phyloP scores from a whole-genome alignment of 108 stramenopile genomes.

The Cyclotella atomus region DNA sequence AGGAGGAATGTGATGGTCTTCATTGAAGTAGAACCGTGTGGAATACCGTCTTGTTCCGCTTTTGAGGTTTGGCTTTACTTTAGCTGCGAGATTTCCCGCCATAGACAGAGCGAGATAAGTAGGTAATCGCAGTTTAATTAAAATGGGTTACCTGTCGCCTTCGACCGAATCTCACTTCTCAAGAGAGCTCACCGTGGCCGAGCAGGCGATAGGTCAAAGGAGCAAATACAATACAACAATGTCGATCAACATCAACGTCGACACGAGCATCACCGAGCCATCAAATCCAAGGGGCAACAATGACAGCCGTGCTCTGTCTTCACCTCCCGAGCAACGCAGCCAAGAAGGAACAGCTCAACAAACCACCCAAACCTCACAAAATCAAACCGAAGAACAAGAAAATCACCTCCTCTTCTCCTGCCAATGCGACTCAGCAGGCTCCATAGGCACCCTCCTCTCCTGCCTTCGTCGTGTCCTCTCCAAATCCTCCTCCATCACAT shows the following conservation, averaged over 20 bases:
- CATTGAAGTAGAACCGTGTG: too few species aligned
- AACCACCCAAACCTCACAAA: not conserved
- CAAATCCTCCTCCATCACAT: not conserved
- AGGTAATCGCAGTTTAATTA: too few species aligned
- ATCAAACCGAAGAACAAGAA: constrained; percentile 15
- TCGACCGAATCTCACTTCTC: too few species aligned
- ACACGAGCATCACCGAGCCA: not conserved
- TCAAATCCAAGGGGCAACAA: not conserved
- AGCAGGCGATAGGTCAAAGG: too few species aligned
- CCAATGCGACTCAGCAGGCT: constrained; percentile 61
- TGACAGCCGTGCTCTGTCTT: not conserved
- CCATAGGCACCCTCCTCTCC: constrained; percentile 58
- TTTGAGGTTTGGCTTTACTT: too few species aligned
- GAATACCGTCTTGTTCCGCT: too few species aligned
- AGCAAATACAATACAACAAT: not conserved
- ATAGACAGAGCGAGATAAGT: too few species aligned
- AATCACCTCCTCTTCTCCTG: constrained; percentile 53
- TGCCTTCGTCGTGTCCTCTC: constrained; percentile 57
- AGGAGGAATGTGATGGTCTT: not conserved
- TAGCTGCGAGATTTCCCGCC: too few species aligned
- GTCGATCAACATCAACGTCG: not conserved
- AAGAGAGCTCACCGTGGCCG: too few species aligned
- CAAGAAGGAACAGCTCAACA: not conserved
- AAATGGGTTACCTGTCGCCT: too few species aligned
- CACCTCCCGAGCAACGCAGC: not conserved